Evolutionary conservation across 352 stramenopile species (phyloP).

Genomic region (Peronospora belbahrii): DNA sequence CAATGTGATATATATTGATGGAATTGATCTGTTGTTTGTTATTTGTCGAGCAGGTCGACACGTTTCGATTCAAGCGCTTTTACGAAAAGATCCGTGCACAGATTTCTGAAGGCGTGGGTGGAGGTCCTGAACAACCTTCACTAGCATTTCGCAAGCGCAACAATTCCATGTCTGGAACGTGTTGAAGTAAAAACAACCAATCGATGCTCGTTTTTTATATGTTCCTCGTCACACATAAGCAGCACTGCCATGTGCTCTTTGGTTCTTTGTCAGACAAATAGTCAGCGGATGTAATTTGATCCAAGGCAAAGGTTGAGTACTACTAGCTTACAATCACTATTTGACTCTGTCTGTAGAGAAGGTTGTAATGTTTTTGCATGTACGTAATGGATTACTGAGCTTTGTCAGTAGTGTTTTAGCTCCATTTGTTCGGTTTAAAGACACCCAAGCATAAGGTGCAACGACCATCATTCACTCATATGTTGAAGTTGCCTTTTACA

Average conservation of each 20-base stretch:
- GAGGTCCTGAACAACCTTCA: slow-evolving; percentile 8
- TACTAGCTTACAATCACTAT: too few species aligned
- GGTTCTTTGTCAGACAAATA: too few species aligned
- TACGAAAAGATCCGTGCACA: slow-evolving; percentile 71
- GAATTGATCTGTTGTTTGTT: too few species aligned
- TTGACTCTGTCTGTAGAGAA: too few species aligned
- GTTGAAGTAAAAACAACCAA: slow-evolving; percentile 13
- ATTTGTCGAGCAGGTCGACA: slow-evolving; percentile 49
- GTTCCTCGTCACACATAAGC: slow-evolving; percentile 8
- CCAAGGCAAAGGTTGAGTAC: too few species aligned
- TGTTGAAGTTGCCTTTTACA: too few species aligned
- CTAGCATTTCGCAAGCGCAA: slow-evolving; percentile 48
- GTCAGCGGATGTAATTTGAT: slow-evolving; percentile 9
- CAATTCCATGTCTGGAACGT: slow-evolving; percentile 46
- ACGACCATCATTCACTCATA: too few species aligned
- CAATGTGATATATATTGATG: slow-evolving; percentile 3
- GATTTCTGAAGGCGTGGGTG: slow-evolving; percentile 48
- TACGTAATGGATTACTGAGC: too few species aligned
- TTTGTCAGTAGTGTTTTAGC: too few species aligned
- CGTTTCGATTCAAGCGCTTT: slow-evolving; percentile 85
- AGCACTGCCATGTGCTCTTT: slow-evolving; percentile 10
- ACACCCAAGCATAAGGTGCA: too few species aligned
- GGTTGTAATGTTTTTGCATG: too few species aligned
- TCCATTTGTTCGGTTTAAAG: too few species aligned
- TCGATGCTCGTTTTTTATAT: not conserved